phyloP scores from a whole-genome alignment of 495 filamentous ascomycete genomes.

The Penicillium paxilli region DNA sequence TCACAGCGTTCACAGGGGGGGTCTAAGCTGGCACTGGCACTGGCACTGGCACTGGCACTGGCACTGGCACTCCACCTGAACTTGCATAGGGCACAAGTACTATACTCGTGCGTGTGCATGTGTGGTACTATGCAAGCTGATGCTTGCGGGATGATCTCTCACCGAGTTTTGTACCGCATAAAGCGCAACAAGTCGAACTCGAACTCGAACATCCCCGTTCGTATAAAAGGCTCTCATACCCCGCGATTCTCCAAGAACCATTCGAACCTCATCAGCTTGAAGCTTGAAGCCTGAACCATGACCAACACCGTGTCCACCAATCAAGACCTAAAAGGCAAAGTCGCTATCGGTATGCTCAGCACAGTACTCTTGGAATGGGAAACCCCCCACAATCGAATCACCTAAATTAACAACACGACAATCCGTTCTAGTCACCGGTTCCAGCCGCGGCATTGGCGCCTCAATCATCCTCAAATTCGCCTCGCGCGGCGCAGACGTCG shows the following conservation, averaged over 20 bases:
- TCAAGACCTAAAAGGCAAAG: constrained; percentile 27
- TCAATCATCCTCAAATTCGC: constrained; percentile 41
- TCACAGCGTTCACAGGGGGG: too few relatives aligned
- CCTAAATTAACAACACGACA: neutral
- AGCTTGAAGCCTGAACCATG: too few relatives aligned
- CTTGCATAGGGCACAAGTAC: too few relatives aligned
- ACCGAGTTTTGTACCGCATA: constrained; percentile 3
- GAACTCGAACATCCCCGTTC: neutral
- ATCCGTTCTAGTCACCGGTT: constrained; percentile 33
- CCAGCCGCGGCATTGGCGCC: constrained; percentile 42
- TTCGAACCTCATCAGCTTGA: neutral
- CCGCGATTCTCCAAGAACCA: neutral
- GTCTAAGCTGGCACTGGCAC: too few relatives aligned
- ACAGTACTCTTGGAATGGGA: too few relatives aligned
- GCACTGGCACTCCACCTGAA: too few relatives aligned
- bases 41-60: neutral
- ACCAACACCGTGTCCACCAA: constrained; percentile 13
- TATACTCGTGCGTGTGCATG: too few relatives aligned
- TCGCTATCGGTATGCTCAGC: constrained; percentile 23
- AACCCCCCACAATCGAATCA: neutral
- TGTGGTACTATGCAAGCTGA: too few relatives aligned
- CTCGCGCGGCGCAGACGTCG: constrained; percentile 40
- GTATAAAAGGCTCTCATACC: neutral
- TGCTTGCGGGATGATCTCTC: neutral
- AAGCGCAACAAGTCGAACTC: too few relatives aligned